Base-by-base conservation (phyloP, 2,329 filamentous ascomycete genomes). In the Clonostachys byssicola region DNA sequence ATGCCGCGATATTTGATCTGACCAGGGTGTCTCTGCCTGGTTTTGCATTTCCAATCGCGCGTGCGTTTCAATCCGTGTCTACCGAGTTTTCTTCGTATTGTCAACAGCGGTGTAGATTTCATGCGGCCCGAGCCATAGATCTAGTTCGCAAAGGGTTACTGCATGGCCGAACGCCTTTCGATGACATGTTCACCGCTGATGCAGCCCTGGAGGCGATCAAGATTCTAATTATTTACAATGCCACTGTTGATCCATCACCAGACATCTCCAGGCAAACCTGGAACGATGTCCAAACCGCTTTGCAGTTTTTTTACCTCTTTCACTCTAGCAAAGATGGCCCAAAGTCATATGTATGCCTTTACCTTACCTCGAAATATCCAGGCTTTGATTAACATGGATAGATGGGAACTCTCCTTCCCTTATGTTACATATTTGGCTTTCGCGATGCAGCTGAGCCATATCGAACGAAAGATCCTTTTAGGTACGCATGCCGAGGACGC, bases 121-220 rank as follows among this genome's bases (percentile, higher is more conserved):
- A 61, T 41, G 58, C 58, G n/a, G 45, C 49, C 12, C 51, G 53
- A 40, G 51, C 56, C 13, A 53, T 54, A 5, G 44, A 49, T n/a
- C 51, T 60, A 14, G 46, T 60, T 12, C 47, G 50, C 23, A 46
- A 42, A 17, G 55, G 49, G 12, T 42, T 58, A 39, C 39, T 13
- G 16, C 48, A 48, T 30, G 51, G 49, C 9, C 44, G 45, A 13
- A 45, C 17, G 5, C 48, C 50, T 10, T 56, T 59, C 34, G 56
- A 57, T 40, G 58, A 61, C 38, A 48, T 52, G 5, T 54, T 55
- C 36, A 55, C 53, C 23, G 47, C 51, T 13, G 55, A 54, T 38
- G 55, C 55, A 14, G 51, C 52, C 9, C 48, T 54, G 18, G 58
- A 60, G 43, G 53, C 58, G 7, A 51, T 56, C 42, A 61, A 60